These are phyloP conservation scores for Yarrowia bubula DNA, from an alignment of 805 yeast species.

Conservation along the genomic window DNA sequence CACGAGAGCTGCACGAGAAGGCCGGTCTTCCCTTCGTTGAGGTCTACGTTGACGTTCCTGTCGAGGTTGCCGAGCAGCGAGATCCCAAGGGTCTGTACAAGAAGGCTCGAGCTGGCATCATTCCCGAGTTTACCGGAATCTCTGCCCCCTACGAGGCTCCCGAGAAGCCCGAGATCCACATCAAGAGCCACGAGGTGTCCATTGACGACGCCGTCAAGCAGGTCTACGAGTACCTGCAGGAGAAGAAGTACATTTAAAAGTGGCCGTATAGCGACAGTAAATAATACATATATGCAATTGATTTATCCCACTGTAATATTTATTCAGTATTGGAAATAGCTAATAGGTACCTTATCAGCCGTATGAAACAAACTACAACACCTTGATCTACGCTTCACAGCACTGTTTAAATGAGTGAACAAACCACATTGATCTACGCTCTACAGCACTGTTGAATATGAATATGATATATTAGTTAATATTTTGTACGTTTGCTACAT, in stretches of 20 bases:
- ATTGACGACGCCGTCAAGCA: slow-evolving; percentile 79
- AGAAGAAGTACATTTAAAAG: slow-evolving; percentile 23
- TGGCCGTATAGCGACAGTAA: neutral
- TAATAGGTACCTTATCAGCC: too few relatives aligned
- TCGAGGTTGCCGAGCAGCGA: slow-evolving; percentile 92
- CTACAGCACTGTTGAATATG: too few relatives aligned
- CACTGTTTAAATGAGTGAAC: too few relatives aligned
- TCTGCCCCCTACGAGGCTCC: slow-evolving; percentile 97
- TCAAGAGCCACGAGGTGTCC: slow-evolving; percentile 65
- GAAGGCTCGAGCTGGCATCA: slow-evolving; percentile 93
- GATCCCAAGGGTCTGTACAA: slow-evolving; percentile 97
- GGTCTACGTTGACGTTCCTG: slow-evolving; percentile 89
- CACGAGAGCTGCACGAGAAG: slow-evolving; percentile 78
- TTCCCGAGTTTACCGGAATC: slow-evolving; percentile 92
- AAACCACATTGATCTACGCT: too few relatives aligned
- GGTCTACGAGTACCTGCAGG: slow-evolving; percentile 56
- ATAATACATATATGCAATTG: neutral
- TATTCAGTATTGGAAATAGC: too few relatives aligned
- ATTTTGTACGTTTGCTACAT: too few relatives aligned
- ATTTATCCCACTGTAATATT: neutral
- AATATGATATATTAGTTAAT: too few relatives aligned
- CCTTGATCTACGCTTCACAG: too few relatives aligned
- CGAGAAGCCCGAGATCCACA: slow-evolving; percentile 73
- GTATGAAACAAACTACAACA: too few relatives aligned
- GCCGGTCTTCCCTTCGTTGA: slow-evolving; percentile 81